Base-by-base conservation (phyloP, 1,139 yeast genomes). In the Arxiozyma telluris region DNA sequence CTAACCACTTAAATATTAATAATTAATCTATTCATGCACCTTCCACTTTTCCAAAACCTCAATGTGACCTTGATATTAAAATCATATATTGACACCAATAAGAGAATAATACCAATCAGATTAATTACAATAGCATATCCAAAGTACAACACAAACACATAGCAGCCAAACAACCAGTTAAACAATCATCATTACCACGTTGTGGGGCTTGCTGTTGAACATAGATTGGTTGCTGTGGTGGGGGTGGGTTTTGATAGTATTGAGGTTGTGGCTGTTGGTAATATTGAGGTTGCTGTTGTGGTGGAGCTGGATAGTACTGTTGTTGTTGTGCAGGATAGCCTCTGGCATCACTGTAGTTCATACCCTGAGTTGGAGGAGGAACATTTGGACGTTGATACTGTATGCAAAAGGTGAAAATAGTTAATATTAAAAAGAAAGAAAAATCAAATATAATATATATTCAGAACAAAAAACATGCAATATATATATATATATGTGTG, bases 101-200 rank as follows among this genome's bases (percentile, higher is more conserved):
- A 34, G 39, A 34, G n/a, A 34, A 34, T 15, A 34, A 34, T 34
- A 34, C 2, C 39, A 12, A 12, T 34, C 39, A 2, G 39, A 15
- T 34, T 45, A 20, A 12, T 64, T 73, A 83, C 66, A 83, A 79
- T 43, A 83, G 61, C 64, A 82, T 80, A 65, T 84, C 89, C 61
- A 84, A 73, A 5, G 89, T 81, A 70, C 87, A 83, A 66, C 89
- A 84, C 58, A 83, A 62, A 79, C 90, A 84, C 69, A 83, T 61
- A 15, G 86, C 88, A 41, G 82, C 88, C 61, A 83, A 73, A 71
- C 88, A 83, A 4, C 80, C 89, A 71, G 79, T 76, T 61, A 82
- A 75, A 67, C 87, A 83, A 54, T 76, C 78, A 25, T 64, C 64
- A 57, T 70, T 68, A 52, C 71, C 73, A 50, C 66, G 65, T 17